These are phyloP conservation scores for Asparagopsis taxiformis DNA, from an alignment of 31 red algal species.

Conservation along the genomic window DNA sequence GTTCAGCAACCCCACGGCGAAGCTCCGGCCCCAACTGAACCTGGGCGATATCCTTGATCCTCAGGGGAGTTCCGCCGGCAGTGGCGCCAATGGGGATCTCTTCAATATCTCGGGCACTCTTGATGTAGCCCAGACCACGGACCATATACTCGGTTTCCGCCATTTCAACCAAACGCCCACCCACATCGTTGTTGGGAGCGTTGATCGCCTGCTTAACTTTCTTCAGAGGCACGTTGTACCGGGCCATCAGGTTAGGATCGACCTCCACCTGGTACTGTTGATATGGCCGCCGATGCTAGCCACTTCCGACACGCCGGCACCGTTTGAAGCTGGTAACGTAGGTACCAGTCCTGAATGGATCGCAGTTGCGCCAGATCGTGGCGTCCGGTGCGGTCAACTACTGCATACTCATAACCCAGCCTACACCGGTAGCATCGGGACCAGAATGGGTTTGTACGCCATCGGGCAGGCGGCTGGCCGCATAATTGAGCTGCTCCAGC, in stretches of 20 bases:
- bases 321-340: background rate
- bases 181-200: background rate
- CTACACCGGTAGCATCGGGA: conserved; percentile 2
- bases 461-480: background rate
- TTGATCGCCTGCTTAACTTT: background rate
- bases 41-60: background rate
- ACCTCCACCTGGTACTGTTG: conserved; percentile 8
- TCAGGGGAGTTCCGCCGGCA: background rate
- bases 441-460: background rate
- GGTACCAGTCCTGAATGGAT: background rate
- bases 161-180: background rate
- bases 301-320: background rate
- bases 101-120: background rate
- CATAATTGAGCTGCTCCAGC: background rate
- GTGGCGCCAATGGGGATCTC: background rate
- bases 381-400: background rate
- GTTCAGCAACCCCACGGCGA: background rate
- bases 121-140: background rate
- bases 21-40: background rate
- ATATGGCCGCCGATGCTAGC: background rate
- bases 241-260: background rate
- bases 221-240: background rate
- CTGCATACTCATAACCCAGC: background rate
- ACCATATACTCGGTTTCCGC: background rate
- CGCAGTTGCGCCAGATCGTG: background rate